Evolutionary conservation across 163 green algal genomes (phyloP).

Genomic region (Scenedesmus sp.): DNA sequence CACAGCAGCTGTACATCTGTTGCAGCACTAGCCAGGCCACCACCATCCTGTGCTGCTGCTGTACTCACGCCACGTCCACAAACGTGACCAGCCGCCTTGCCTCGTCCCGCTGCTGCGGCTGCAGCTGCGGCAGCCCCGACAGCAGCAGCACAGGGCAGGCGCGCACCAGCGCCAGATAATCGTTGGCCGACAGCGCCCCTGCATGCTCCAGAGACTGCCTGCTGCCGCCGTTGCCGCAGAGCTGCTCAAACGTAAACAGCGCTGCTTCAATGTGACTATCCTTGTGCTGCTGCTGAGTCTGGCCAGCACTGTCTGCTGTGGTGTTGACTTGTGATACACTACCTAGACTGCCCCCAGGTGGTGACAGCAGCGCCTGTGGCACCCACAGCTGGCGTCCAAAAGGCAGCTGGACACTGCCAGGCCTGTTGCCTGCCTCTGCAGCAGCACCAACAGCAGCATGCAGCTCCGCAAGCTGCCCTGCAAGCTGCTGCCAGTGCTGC

Average conservation of each 20-base stretch:
- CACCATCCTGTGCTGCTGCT: neutral
- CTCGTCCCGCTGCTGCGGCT: conserved; percentile 51
- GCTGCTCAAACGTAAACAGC: conserved; percentile 54
- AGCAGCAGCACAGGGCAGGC: conserved; percentile 45
- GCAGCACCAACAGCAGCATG: neutral
- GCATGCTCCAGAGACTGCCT: neutral
- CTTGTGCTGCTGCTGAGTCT: neutral
- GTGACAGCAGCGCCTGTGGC: conserved; percentile 5
- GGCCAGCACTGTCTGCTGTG: neutral
- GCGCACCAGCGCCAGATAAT: conserved; percentile 35
- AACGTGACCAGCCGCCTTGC: conserved; percentile 59
- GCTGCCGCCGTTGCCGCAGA: conserved; percentile 22
- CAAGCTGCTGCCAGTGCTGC: neutral
- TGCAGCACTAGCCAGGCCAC: too few species aligned
- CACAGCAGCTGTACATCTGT: too few species aligned
- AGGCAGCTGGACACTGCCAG: neutral
- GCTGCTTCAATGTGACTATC: conserved; percentile 15
- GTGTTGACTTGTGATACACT: neutral
- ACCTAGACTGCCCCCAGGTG: neutral
- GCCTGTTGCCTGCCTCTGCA: neutral
- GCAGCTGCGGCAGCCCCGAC: conserved; percentile 58
- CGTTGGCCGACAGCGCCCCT: conserved; percentile 36
- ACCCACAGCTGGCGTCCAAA: conserved; percentile 32
- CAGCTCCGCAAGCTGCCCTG: neutral
- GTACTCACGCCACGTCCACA: conserved; percentile 49